Evolutionary conservation across 805 yeast genomes (phyloP).

Genomic region (Cyberlindnera meyerae): DNA sequence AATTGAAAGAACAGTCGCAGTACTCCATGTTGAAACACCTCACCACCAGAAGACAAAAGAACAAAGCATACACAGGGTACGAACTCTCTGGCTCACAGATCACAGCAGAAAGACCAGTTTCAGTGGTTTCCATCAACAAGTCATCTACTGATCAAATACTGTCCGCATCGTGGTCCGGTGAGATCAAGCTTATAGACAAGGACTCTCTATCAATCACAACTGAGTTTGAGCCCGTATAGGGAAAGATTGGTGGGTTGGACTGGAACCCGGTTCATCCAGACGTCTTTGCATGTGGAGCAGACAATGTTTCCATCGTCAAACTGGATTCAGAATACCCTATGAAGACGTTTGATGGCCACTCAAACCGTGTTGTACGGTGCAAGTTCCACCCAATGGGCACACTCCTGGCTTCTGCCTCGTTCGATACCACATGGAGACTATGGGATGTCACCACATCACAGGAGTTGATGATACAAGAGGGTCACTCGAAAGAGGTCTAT

Average conservation of each 20-base stretch:
- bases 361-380: constrained; percentile 50
- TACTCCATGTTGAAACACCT: constrained; percentile 40
- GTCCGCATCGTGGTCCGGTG: constrained; percentile 84
- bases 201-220: constrained; percentile 30
- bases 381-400: constrained; percentile 61
- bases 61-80: constrained; percentile 29
- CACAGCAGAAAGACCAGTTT: constrained; percentile 64
- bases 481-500: constrained; percentile 74
- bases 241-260: constrained; percentile 66
- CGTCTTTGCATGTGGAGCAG: constrained; percentile 24
- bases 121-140: constrained; percentile 45
- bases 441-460: constrained; percentile 62
- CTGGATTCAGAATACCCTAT: constrained; percentile 7
- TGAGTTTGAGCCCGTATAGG: constrained; percentile 35
- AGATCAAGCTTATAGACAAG: constrained; percentile 43
- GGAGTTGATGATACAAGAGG: constrained; percentile 71
- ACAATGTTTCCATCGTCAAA: constrained; percentile 12
- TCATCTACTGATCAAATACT: constrained; percentile 40
- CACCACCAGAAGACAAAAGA: constrained; percentile 40
- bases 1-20: constrained; percentile 28
- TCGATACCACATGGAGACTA: constrained; percentile 81
- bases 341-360: constrained; percentile 39
- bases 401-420: constrained; percentile 65
- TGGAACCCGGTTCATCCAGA: constrained; percentile 43
- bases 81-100: constrained; percentile 65